A percentile compares a stretch with the other conserved stretches of the same genome.
Conservation (phyloP, 164 flowering plant genomes). For the Macadamia integrifolia region DNA sequence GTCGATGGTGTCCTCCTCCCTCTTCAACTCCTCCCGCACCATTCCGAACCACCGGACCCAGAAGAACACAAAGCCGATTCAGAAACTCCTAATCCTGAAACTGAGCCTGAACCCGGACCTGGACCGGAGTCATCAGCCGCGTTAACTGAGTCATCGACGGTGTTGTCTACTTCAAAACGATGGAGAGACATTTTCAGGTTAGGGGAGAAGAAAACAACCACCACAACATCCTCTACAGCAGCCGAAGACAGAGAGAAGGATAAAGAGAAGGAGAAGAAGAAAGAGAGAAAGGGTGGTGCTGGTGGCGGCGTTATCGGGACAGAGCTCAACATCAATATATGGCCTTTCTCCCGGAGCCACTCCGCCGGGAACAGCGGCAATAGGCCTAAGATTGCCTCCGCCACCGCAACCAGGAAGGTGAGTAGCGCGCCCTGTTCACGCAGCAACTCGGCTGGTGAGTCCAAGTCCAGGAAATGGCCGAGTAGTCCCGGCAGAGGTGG, state of each 20-base stretch:
- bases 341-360: conserved; percentile 91
- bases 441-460: conserved; percentile 86
- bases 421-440: conserved; percentile 96
- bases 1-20: conserved; percentile 80
- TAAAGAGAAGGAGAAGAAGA: conserved; percentile 42
- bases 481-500: conserved; percentile 73
- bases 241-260: conserved; percentile 9
- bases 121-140: conserved; percentile 19
- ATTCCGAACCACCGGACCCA: conserved; percentile 7
- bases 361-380: conserved; percentile 64
- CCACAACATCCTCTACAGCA: background rate
- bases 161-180: conserved; percentile 45
- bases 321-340: conserved; percentile 73
- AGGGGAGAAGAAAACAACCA: conserved; percentile 18
- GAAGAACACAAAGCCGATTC: conserved; percentile 10
- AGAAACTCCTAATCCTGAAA: background rate
- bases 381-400: conserved; percentile 31
- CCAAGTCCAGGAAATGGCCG: conserved; percentile 72
- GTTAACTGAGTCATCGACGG: conserved; percentile 3
- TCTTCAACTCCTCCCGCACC: conserved; percentile 37
- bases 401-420: conserved; percentile 46
- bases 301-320: conserved; percentile 29
- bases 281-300: conserved; percentile 16
- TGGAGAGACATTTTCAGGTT: conserved; percentile 69
- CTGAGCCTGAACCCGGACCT: conserved; percentile 13